A percentile compares a stretch with the other conserved stretches of the same genome.
Evolutionary conservation across 768 basidiomycete species (phyloP).

Genomic region (Suillus lakei): DNA sequence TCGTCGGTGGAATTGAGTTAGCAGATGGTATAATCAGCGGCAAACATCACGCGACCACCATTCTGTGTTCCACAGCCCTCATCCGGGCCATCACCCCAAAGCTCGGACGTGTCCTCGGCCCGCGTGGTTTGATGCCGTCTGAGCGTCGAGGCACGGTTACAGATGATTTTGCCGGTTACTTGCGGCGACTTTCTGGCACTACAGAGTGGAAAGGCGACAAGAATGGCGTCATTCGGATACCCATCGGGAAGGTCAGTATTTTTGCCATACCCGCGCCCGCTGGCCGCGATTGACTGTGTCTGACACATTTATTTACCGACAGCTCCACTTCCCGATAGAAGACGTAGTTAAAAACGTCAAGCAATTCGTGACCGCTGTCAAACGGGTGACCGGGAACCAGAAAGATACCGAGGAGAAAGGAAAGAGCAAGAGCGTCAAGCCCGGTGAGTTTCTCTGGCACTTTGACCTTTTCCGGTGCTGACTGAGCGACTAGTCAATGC

Average conservation of each 20-base stretch:
- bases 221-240: slow-evolving; percentile 79
- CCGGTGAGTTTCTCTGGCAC: slow-evolving; percentile 33
- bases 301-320: slow-evolving; percentile 12
- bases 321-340: slow-evolving; percentile 77
- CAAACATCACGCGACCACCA: slow-evolving; percentile 78
- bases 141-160: slow-evolving; percentile 94
- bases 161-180: slow-evolving; percentile 82
- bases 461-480: slow-evolving; percentile 3
- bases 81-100: slow-evolving; percentile 78
- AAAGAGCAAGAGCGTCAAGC: slow-evolving; percentile 48
- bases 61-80: slow-evolving; percentile 82
- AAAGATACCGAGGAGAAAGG: slow-evolving; percentile 50
- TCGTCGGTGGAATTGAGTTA: slow-evolving; percentile 90
- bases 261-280: neutral
- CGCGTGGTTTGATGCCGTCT: slow-evolving; percentile 94
- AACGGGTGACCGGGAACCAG: slow-evolving; percentile 72
- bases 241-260: slow-evolving; percentile 72
- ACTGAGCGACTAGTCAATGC: slow-evolving; percentile 57
- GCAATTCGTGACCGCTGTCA: slow-evolving; percentile 76
- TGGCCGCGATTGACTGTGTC: neutral
- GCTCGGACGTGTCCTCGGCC: slow-evolving; percentile 82
- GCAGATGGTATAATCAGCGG: slow-evolving; percentile 78
- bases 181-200: slow-evolving; percentile 77
- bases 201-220: slow-evolving; percentile 96
- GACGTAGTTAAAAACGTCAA: slow-evolving; percentile 82